phyloP scores from a whole-genome alignment of 805 yeast species.

The Cyberlindnera samutprakarnensis region DNA sequence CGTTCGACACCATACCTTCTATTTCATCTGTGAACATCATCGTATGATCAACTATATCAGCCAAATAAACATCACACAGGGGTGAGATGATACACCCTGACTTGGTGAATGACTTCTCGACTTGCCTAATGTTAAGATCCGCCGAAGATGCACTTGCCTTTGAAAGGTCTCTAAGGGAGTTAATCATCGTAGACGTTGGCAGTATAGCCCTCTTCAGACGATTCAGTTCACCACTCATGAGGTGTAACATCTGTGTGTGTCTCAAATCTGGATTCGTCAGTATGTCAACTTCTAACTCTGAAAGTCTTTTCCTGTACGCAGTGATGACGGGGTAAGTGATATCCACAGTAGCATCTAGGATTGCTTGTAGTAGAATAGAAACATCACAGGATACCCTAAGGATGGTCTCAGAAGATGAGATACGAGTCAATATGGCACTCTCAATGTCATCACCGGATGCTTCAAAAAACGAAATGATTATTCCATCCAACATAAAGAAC shows the following conservation, averaged over 20 bases:
- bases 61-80: constrained; percentile 38
- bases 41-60: constrained; percentile 52
- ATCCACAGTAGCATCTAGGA: constrained; percentile 49
- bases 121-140: neutral
- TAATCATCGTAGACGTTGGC: constrained; percentile 40
- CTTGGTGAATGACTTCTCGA: neutral
- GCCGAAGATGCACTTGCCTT: constrained; percentile 1
- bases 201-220: constrained; percentile 37
- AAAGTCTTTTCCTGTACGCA: constrained; percentile 40
- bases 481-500: constrained; percentile 36
- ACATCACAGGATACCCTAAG: constrained; percentile 45
- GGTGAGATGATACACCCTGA: constrained; percentile 27
- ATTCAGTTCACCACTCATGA: constrained; percentile 46
- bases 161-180: constrained; percentile 36
- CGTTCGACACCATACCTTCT: constrained; percentile 44
- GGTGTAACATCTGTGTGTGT: constrained; percentile 45
- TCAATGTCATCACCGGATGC: constrained; percentile 47
- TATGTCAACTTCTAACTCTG: constrained; percentile 45
- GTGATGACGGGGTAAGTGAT: constrained; percentile 44
- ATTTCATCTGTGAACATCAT: constrained; percentile 44
- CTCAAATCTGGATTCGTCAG: constrained; percentile 39
- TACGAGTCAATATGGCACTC: constrained; percentile 41
- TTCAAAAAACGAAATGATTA: constrained; percentile 51
- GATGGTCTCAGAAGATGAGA: constrained; percentile 37
- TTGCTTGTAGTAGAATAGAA: constrained; percentile 43